A percentile compares a stretch with the other conserved stretches of the same genome.
These are phyloP conservation scores for Fusarium zealandicum DNA, from an alignment of 2,329 filamentous ascomycete species.

Conservation along the genomic window DNA sequence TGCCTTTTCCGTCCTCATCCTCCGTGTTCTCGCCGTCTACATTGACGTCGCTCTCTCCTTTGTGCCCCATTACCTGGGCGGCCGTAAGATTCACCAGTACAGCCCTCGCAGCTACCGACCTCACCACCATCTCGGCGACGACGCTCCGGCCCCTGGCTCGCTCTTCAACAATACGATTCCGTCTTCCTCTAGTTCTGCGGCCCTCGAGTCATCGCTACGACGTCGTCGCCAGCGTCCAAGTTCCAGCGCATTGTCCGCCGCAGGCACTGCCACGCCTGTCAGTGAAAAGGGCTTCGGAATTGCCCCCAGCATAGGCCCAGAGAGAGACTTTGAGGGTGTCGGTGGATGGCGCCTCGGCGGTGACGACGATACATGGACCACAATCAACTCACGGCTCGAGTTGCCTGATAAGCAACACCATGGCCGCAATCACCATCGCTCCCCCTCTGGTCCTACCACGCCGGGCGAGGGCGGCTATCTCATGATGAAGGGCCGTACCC, in stretches of 20 bases:
- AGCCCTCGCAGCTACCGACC: conserved; percentile 28
- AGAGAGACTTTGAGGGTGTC: conserved; percentile 66
- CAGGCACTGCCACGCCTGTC: conserved; percentile 45
- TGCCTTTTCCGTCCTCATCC: conserved; percentile 66
- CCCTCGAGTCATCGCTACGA: conserved; percentile 30
- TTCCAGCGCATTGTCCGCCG: conserved; percentile 45
- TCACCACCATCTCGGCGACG: conserved; percentile 22
- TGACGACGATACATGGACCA: conserved; percentile 59
- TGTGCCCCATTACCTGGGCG: conserved; percentile 61
- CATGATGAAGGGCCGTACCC: conserved; percentile 53
- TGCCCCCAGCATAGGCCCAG: conserved; percentile 57
- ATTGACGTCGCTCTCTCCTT: conserved; percentile 67
- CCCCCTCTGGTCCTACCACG: conserved; percentile 50
- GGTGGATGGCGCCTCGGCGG: conserved; percentile 62
- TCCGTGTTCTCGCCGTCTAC: conserved; percentile 68
- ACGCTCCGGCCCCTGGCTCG: conserved; percentile 7
- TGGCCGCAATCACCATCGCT: conserved; percentile 52
- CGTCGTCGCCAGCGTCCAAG: conserved; percentile 46
- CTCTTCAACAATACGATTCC: conserved; percentile 11
- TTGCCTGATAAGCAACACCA: conserved; percentile 53
- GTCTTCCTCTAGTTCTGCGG: conserved; percentile 30
- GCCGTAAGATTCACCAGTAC: conserved; percentile 46
- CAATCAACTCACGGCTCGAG: conserved; percentile 60
- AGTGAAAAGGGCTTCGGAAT: conserved; percentile 51
- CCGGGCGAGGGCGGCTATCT: conserved; percentile 52